These are phyloP conservation scores for Phytophthora hibernalis DNA, from an alignment of 352 stramenopile genomes.

Conservation along the genomic window DNA sequence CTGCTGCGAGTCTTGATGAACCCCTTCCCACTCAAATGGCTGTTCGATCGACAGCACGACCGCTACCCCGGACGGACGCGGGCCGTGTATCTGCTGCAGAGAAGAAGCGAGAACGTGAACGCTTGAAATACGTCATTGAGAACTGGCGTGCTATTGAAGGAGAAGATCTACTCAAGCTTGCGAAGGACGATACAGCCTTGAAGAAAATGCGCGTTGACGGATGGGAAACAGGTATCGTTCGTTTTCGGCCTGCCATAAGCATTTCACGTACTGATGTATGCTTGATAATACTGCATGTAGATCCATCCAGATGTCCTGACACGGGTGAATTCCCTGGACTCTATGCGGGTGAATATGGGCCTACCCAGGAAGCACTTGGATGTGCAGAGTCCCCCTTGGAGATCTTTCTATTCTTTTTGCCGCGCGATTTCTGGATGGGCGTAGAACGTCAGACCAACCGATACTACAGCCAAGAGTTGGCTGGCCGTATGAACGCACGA, in stretches of 20 bases:
- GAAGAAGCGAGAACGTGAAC: not conserved
- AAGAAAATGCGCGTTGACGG: not conserved
- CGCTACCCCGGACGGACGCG: no score
- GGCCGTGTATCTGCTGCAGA: not conserved
- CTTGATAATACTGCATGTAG: not conserved
- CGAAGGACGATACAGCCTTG: not conserved
- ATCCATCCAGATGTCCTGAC: not conserved
- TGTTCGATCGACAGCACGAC: not conserved
- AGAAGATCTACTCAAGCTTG: not conserved
- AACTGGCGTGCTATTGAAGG: not conserved
- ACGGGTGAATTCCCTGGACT: not conserved
- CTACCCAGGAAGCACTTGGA: not conserved
- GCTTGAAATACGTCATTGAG: not conserved
- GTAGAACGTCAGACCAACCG: slow-evolving; percentile 8
- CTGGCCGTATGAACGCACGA: not conserved
- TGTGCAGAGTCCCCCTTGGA: slow-evolving; percentile 3
- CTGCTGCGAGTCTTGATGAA: not conserved
- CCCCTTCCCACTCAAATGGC: not conserved
- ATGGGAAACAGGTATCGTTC: not conserved
- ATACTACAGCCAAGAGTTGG: not conserved
- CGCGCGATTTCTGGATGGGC: slow-evolving; percentile 14
- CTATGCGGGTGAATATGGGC: not conserved
- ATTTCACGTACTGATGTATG: not conserved
- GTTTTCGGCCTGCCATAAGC: not conserved
- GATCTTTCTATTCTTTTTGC: slow-evolving; percentile 13